Evolutionary conservation across 2,329 filamentous ascomycete genomes (phyloP).

Genomic region (Alternaria gaisen): DNA sequence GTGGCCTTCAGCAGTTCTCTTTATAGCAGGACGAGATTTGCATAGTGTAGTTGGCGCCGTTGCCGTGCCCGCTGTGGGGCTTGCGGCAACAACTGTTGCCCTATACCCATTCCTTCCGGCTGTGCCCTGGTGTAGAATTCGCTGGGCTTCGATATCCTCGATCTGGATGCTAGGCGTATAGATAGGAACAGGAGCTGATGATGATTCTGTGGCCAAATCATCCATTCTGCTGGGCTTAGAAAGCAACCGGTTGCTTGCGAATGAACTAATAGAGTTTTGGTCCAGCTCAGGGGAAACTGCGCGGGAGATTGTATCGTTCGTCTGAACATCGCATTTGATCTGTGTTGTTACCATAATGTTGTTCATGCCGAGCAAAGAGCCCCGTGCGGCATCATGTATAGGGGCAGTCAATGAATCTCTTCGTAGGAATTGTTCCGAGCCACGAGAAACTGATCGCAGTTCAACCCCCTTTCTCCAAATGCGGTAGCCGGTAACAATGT

Average conservation of each 20-base stretch:
- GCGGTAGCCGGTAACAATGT: constrained; percentile 70
- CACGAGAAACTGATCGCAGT: constrained; percentile 47
- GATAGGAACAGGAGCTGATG: background rate
- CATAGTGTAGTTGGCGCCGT: constrained; percentile 2
- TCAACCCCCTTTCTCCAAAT: constrained; percentile 73
- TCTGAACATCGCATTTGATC: constrained; percentile 65
- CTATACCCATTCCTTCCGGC: constrained; percentile 11
- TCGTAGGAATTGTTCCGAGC: constrained; percentile 14
- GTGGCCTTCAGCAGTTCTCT: constrained; percentile 45
- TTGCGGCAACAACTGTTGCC: constrained; percentile 20
- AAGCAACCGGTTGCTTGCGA: constrained; percentile 36
- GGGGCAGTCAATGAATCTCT: background rate
- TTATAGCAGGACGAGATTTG: background rate
- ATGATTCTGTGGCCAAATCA: background rate
- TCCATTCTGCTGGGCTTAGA: constrained; percentile 1
- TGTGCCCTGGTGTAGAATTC: background rate
- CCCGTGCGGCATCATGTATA: constrained; percentile 44
- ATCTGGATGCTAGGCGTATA: background rate
- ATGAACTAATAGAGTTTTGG: constrained; percentile 39
- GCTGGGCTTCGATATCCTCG: constrained; percentile 13
- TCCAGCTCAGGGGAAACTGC: constrained; percentile 16
- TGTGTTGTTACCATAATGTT: constrained; percentile 65
- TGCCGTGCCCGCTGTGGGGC: background rate
- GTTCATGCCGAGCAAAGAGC: constrained; percentile 53
- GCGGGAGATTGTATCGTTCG: constrained; percentile 49